Base-by-base conservation (phyloP, 2,329 filamentous ascomycete species). In the Fusarium nanum region DNA sequence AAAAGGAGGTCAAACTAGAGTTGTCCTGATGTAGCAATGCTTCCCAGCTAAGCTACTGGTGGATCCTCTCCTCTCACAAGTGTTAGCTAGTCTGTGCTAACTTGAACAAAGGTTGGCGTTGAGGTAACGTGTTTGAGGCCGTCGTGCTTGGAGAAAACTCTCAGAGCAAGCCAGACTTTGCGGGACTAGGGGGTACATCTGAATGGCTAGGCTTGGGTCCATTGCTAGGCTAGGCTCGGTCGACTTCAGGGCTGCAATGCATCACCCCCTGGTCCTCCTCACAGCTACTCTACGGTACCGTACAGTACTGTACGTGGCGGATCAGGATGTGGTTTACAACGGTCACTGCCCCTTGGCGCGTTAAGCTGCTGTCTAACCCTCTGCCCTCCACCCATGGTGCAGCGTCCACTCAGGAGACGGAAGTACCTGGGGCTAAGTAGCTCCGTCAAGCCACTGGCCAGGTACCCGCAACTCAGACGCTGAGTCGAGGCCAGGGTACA, bases 181-280 rank as follows among this genome's bases (percentile, higher is more conserved):
- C 42, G 67, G 67, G 55, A 70, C 67, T 48, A 70, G 67, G 67
- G 67, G 64, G 25, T 34, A 45, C 37, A 23, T 54, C 12, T 70
- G 67, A 70, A 58, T 71, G 67, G 67, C 48, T 41, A 41, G 54
- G 61, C 20, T 53, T 52, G 41, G 66, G 48, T 54, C 65, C 61
- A 60, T 65, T 25, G 42, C 57, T 67, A 50, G 67, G 56, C 45
- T 56, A 50, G 67, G 56, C 45, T 56, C 49, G 61, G 67, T 67
- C 62, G 53, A 63, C 67, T 55, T 64, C 67, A 71, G 57, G 67
- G 67, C 67, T 70, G 63, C 59, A 60, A 68, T 70, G 68, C 67
- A 70, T 67, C 46, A 45, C 63, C 62, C 58, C 67, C 67, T 71
- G 48, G 62, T 57, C 48, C 45, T 55, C 53, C 32, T 34, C 52